Base-by-base conservation (phyloP, 2,329 filamentous ascomycete species). In the Xylariaceae sp. region DNA sequence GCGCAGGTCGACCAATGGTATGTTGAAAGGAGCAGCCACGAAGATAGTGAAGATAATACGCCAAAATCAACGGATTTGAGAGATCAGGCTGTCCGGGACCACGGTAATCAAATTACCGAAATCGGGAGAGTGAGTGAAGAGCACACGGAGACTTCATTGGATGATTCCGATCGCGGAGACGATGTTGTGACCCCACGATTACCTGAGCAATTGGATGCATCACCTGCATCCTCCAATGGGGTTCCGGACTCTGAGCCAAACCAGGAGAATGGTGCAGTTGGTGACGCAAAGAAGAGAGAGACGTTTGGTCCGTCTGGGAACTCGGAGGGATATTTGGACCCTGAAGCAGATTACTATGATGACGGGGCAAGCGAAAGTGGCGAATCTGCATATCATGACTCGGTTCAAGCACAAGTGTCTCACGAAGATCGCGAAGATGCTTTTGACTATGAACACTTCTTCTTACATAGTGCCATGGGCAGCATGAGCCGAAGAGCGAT, bases 391-490 rank as follows among this genome's bases (percentile, higher is more conserved):
- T 86, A 88, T 62, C 82, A 86, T 61, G 84, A 86, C 60, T 74
- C 79, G 0, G 68, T 78, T 44, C 76, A 82, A 49, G 78, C 82
- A 47, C 79, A 80, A 9, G 73, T 88, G 6, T 90, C 90, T 0
- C 93, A 97, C 64, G 93, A 97, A 72, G 91, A 97, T 68, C 88
- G 93, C 17, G 86, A 92, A 60, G 93, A 97, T 69, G 92, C 92
- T 1, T 97, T 97, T 64, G 93, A 97, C 68, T 97, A 97, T 57
- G 89, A 96, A 69, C 87, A 96, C 66, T 97, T 97, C 72, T 96
- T 96, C 69, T 78, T 97, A 13, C 91, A 97, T 69, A 96, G 90
- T 60, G 90, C 91, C 11, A 86, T 97, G 80, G 91, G 90, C 6
- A 90, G 81, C 2, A 86, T 90, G 64, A 84, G 80, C 59, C 75